Evolutionary conservation across 176 grass and related monocot genomes (phyloP).

Genomic region (Hordeum vulgare): MorexV3_pseudomolecules_assembly NC_058520.1:111300254-111300753

Average conservation of each 20-base stretch:
- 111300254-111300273: conserved; percentile 37
- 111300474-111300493: conserved; percentile 11
- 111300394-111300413: conserved; percentile 70
- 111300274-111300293: conserved; percentile 77
- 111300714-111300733: not conserved
- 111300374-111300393: conserved; percentile 57
- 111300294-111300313: conserved; percentile 70
- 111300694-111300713: not conserved
- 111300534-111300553: not conserved
- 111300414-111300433: conserved; percentile 65
- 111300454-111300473: conserved; percentile 66
- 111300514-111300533: not conserved
- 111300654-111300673: not conserved
- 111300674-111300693: not conserved
- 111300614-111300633: not conserved
- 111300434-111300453: conserved; percentile 79
- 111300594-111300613: not conserved
- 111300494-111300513: not conserved
- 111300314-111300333: conserved; percentile 80
- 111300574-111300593: not conserved
- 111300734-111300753: not conserved
- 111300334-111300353: conserved; percentile 76
- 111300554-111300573: not conserved
- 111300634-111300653: not conserved
- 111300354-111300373: conserved; percentile 61